Percentiles rank a stretch among this genome's conserved stretches.
phyloP scores from a whole-genome alignment of 768 basidiomycete genomes.

The Russula dissimulans region DNA sequence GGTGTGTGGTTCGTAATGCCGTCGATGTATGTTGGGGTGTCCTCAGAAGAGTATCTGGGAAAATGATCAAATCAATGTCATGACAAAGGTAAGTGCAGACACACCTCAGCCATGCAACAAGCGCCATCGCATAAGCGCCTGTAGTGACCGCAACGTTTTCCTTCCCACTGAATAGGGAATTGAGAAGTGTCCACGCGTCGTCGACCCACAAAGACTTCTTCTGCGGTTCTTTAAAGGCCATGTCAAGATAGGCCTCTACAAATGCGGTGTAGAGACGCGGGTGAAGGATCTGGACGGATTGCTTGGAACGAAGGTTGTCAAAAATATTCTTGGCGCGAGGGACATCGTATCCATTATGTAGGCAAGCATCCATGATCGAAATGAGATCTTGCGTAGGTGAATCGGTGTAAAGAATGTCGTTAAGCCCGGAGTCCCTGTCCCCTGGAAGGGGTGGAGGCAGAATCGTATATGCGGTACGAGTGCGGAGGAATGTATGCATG shows the following conservation, averaged over 20 bases:
- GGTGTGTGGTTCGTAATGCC: conserved; percentile 21
- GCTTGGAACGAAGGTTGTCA: conserved; percentile 41
- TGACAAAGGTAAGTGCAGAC: conserved; percentile 9
- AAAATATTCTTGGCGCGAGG: conserved; percentile 70
- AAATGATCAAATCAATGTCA: conserved; percentile 14
- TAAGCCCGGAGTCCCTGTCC: conserved; percentile 31
- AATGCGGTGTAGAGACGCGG: conserved; percentile 52
- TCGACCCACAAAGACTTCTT: conserved; percentile 49
- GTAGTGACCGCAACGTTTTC: conserved; percentile 44
- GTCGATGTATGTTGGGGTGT: conserved; percentile 1
- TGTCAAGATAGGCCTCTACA: conserved; percentile 51
- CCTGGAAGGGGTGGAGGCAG: conserved; percentile 59
- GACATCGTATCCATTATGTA: conserved; percentile 67
- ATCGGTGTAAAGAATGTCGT: conserved; percentile 53
- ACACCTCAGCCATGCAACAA: conserved; percentile 49
- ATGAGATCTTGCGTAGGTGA: conserved; percentile 59
- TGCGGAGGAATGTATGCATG: conserved; percentile 44
- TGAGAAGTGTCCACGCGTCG: conserved; percentile 52
- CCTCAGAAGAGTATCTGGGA: conserved; percentile 33
- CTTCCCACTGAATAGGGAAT: conserved; percentile 40
- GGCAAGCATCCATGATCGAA: conserved; percentile 76
- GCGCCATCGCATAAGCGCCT: conserved; percentile 60
- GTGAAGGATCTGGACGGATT: conserved; percentile 41
- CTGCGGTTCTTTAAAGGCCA: conserved; percentile 42
- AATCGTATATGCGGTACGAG: conserved; percentile 42